Evolutionary conservation across 495 filamentous ascomycete genomes (phyloP).

Genomic region (Thermothielavioides terrestris): DNA sequence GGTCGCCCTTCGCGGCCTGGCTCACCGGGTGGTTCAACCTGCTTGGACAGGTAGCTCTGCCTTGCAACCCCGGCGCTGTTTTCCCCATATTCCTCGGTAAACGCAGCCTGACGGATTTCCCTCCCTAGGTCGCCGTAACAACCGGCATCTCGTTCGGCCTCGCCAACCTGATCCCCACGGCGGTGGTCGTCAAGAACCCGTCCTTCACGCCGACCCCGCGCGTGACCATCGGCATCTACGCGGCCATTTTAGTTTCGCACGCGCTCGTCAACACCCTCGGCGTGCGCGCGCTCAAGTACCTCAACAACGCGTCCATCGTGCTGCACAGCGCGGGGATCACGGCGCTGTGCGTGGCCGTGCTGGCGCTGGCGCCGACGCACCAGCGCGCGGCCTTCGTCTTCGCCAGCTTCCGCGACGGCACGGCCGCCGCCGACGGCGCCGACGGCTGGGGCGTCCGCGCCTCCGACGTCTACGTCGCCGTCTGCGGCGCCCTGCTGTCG

Average conservation of each 20-base stretch:
- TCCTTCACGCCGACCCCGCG: slow-evolving; percentile 41
- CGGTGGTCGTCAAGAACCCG: slow-evolving; percentile 46
- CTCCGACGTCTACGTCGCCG: slow-evolving; percentile 41
- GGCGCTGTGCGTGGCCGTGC: slow-evolving; percentile 48
- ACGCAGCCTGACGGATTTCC: too few species aligned
- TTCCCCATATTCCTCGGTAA: neutral
- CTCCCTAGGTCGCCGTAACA: slow-evolving; percentile 47
- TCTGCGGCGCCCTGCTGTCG: slow-evolving; percentile 45
- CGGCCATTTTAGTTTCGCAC: slow-evolving; percentile 50
- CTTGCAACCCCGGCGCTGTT: neutral
- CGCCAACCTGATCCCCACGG: slow-evolving; percentile 51
- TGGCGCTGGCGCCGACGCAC: slow-evolving; percentile 54
- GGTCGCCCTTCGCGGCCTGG: slow-evolving; percentile 54
- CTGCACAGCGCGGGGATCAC: slow-evolving; percentile 52
- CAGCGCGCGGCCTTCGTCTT: slow-evolving; percentile 55
- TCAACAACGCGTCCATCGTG: slow-evolving; percentile 55
- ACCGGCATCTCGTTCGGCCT: slow-evolving; percentile 60
- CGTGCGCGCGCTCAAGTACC: slow-evolving; percentile 45
- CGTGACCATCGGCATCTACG: slow-evolving; percentile 54
- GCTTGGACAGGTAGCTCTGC: slow-evolving; percentile 36
- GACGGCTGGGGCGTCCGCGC: slow-evolving; percentile 37
- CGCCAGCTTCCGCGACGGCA: slow-evolving; percentile 47
- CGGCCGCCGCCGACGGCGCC: slow-evolving; percentile 34
- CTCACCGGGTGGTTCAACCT: slow-evolving; percentile 58
- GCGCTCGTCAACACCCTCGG: slow-evolving; percentile 52